Evolutionary conservation across 352 stramenopile genomes (phyloP).

Genomic region (Blastocystis hominis): DNA sequence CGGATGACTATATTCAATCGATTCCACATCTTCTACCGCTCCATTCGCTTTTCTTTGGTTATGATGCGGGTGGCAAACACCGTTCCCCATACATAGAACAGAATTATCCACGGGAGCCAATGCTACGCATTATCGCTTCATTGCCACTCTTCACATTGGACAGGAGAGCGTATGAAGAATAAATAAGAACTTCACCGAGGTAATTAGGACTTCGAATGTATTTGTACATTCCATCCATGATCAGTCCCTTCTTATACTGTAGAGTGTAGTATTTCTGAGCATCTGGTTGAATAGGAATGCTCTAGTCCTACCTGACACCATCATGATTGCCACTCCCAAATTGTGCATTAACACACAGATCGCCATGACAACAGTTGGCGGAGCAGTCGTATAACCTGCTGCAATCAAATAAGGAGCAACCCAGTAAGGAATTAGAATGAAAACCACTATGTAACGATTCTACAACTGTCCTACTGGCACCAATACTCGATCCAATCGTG

Average conservation of each 20-base stretch:
- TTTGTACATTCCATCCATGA: slow-evolving; percentile 39
- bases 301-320: not conserved
- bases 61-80: slow-evolving; percentile 44
- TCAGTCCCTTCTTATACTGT: slow-evolving; percentile 34
- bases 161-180: slow-evolving; percentile 21
- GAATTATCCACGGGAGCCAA: slow-evolving; percentile 38
- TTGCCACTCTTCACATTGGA: not conserved
- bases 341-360: not conserved
- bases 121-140: not conserved
- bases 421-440: slow-evolving; percentile 49
- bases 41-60: slow-evolving; percentile 36
- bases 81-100: slow-evolving; percentile 22
- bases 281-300: not conserved
- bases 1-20: not conserved
- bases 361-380: not conserved
- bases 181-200: slow-evolving; percentile 37
- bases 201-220: slow-evolving; percentile 53
- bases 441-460: not conserved
- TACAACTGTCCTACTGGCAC: not conserved
- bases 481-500: slow-evolving; percentile 28
- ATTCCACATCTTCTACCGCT: not conserved
- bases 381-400: not conserved
- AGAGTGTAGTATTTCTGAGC: slow-evolving; percentile 52
- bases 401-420: slow-evolving; percentile 37
- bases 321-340: slow-evolving; percentile 22